phyloP scores from a whole-genome alignment of 768 basidiomycete species.

The Candolleomyces aberdarensis region DNA sequence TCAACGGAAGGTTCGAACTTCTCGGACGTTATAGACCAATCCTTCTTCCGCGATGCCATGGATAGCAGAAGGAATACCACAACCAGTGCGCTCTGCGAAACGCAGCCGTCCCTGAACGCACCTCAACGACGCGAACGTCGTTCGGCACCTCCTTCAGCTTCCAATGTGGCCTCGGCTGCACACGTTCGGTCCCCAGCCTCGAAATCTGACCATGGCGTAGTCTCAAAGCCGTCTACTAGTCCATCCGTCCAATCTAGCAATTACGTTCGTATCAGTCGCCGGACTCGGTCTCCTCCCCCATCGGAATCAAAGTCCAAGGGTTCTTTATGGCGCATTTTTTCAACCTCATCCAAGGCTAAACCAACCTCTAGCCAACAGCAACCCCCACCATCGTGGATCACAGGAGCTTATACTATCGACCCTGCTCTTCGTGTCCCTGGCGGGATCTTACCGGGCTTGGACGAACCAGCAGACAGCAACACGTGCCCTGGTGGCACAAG shows the following conservation, averaged over 20 bases:
- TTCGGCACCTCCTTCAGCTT: neutral
- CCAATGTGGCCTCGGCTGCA: neutral
- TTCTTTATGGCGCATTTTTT: neutral
- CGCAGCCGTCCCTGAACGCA: too few relatives aligned
- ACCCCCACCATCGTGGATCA: neutral
- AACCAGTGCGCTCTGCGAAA: neutral
- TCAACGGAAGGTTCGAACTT: neutral
- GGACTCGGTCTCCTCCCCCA: neutral
- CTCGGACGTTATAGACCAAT: neutral
- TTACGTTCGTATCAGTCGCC: neutral
- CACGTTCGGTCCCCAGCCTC: neutral
- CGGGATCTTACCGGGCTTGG: neutral
- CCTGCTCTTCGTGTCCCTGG: neutral
- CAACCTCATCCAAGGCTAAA: neutral
- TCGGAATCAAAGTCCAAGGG: neutral
- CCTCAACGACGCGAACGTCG: too few relatives aligned
- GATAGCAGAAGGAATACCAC: neutral
- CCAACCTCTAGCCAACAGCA: too few relatives aligned
- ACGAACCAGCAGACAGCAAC: too few relatives aligned
- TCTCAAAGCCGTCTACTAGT: neutral
- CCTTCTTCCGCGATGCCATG: neutral
- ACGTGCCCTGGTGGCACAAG: neutral
- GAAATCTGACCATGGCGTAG: neutral
- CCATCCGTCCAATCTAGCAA: neutral
- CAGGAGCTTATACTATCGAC: constrained; percentile 10